These are phyloP conservation scores for Pythium sukuiense DNA, from an alignment of 352 stramenopile species.

Conservation along the genomic window DNA sequence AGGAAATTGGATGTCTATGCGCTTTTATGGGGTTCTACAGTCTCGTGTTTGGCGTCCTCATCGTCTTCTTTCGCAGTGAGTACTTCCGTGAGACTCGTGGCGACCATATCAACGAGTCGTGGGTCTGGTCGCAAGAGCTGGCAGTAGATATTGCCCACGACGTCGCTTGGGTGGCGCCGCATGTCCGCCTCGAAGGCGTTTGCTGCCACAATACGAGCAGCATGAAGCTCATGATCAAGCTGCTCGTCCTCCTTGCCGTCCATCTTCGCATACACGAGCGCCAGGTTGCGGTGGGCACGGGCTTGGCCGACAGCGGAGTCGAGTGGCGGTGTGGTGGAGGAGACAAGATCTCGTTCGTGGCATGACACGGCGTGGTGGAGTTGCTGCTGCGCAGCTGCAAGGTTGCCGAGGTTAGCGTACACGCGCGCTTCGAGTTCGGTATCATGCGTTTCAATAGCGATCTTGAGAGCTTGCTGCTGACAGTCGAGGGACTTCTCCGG, in stretches of 20 bases:
- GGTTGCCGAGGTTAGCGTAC: constrained; percentile 78
- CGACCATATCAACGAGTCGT: constrained; percentile 38
- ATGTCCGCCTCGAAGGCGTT: constrained; percentile 58
- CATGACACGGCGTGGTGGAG: constrained; percentile 59
- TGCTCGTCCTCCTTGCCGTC: constrained; percentile 7
- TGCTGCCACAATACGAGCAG: constrained; percentile 20
- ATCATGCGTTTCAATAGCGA: constrained; percentile 51
- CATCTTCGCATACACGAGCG: constrained; percentile 62
- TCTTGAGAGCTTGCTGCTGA: constrained; percentile 59
- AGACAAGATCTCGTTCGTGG: constrained; percentile 58
- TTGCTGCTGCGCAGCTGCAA: constrained; percentile 51
- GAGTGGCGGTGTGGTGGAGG: constrained; percentile 33
- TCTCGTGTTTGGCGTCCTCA: background rate
- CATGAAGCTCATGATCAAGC: constrained; percentile 34
- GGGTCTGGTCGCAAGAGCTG: constrained; percentile 46
- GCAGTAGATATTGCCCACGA: constrained; percentile 68
- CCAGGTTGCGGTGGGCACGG: constrained; percentile 69
- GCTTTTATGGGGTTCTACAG: constrained; percentile 5
- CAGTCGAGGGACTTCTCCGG: constrained; percentile 45
- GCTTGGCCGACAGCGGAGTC: constrained; percentile 54
- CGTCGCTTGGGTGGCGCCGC: constrained; percentile 34
- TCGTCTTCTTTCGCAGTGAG: constrained; percentile 24
- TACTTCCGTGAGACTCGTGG: constrained; percentile 39
- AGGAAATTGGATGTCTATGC: background rate
- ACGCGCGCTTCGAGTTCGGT: constrained; percentile 69